Conservation (phyloP, 2,329 filamentous ascomycete genomes). For the Penicillium nordicum region DNA sequence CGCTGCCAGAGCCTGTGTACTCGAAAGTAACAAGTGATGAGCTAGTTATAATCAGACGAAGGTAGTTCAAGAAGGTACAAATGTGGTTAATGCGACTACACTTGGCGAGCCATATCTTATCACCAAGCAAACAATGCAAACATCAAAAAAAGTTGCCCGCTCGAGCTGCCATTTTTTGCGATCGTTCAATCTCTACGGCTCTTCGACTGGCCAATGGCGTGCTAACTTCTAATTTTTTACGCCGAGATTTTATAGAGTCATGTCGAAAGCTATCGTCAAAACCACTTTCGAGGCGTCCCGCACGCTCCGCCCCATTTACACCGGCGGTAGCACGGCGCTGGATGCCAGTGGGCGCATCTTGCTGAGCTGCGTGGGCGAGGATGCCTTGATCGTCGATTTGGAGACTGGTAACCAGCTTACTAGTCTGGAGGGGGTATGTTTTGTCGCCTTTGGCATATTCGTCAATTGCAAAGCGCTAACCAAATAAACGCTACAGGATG, state of each 20-base stretch:
- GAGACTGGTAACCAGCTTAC: slow-evolving; percentile 77
- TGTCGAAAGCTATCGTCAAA: slow-evolving; percentile 60
- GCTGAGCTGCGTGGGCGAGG: slow-evolving; percentile 86
- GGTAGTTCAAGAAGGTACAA: neutral
- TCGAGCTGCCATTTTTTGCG: slow-evolving; percentile 19
- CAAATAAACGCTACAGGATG: slow-evolving; percentile 55
- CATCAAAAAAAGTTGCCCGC: slow-evolving; percentile 38
- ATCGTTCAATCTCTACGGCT: slow-evolving; percentile 13
- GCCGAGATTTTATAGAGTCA: slow-evolving; percentile 22
- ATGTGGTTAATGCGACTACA: slow-evolving; percentile 12
- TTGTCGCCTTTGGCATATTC: slow-evolving; percentile 17
- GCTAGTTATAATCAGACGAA: neutral
- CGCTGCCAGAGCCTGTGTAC: neutral
- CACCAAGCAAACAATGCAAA: slow-evolving; percentile 34
- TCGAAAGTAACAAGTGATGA: neutral
- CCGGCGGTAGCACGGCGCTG: slow-evolving; percentile 80
- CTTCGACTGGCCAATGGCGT: slow-evolving; percentile 17
- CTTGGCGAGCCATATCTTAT: slow-evolving; percentile 30
- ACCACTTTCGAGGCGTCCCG: slow-evolving; percentile 84
- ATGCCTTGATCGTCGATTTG: slow-evolving; percentile 82
- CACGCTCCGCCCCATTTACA: slow-evolving; percentile 89
- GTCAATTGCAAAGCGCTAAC: slow-evolving; percentile 15
- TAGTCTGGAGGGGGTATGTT: slow-evolving; percentile 76
- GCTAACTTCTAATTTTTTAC: slow-evolving; percentile 11
- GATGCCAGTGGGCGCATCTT: slow-evolving; percentile 78